Conservation (phyloP, 108 stramenopile species). For the Stephanodiscus minutulus region DNA sequence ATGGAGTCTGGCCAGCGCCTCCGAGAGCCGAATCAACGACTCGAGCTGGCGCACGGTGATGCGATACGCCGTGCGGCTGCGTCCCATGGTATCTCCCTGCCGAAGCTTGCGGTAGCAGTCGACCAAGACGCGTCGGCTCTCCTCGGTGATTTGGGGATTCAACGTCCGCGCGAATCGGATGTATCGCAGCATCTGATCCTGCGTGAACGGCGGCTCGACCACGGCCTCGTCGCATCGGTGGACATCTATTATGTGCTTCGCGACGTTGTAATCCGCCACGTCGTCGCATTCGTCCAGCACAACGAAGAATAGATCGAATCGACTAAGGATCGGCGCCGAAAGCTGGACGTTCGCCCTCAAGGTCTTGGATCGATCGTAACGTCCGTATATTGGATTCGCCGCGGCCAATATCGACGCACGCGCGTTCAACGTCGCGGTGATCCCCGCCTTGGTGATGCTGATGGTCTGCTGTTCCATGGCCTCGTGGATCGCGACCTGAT, state of each 20-base stretch:
- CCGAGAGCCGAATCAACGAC: slow-evolving; percentile 96
- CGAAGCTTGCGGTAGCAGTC: slow-evolving; percentile 96
- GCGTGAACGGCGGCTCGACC: slow-evolving; percentile 79
- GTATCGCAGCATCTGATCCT: slow-evolving; percentile 92
- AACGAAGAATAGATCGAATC: slow-evolving; percentile 99
- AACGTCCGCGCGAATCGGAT: slow-evolving; percentile 94
- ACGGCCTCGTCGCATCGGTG: slow-evolving; percentile 78
- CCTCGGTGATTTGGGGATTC: slow-evolving; percentile 86
- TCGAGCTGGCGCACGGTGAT: slow-evolving; percentile 99
- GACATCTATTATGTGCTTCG: slow-evolving; percentile 94
- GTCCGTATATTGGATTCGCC: slow-evolving; percentile 97
- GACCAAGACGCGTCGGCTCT: slow-evolving; percentile 86
- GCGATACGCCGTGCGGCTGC: slow-evolving; percentile 93
- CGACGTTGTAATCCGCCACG: slow-evolving; percentile 89
- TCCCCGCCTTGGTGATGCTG: slow-evolving; percentile 99
- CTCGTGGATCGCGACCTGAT: slow-evolving; percentile 98
- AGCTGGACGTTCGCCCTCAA: slow-evolving; percentile 95
- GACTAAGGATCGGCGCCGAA: slow-evolving; percentile 94
- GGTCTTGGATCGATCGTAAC: slow-evolving; percentile 98
- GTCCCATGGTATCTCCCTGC: slow-evolving; percentile 93
- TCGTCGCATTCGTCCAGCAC: slow-evolving; percentile 98
- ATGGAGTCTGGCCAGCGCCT: slow-evolving; percentile 95
- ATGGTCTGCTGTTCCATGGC: slow-evolving; percentile 99
- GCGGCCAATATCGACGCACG: slow-evolving; percentile 98
- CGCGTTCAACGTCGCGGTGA: slow-evolving; percentile 98